Evolutionary conservation across 768 basidiomycete genomes (phyloP).

Genomic region (Lactifluus piperatus): DNA sequence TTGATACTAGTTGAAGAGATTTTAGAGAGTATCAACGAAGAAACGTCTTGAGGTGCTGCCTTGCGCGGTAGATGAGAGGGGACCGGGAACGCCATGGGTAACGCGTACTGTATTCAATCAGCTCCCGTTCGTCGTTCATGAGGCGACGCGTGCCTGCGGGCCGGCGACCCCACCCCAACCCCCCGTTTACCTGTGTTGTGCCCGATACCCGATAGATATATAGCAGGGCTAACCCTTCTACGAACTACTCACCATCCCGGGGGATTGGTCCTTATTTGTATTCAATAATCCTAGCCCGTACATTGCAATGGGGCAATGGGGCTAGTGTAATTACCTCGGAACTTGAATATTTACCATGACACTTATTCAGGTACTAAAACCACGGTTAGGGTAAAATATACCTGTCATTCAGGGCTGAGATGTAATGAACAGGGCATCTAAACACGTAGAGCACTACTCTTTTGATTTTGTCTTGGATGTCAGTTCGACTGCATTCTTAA

Average conservation of each 20-base stretch:
- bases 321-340: neutral
- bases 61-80: slow-evolving; percentile 67
- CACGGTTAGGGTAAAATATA: neutral
- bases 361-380: neutral
- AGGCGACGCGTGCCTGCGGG: neutral
- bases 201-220: too few species aligned
- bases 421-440: slow-evolving; percentile 4
- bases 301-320: neutral
- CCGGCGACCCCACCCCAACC: neutral
- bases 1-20: slow-evolving; percentile 53
- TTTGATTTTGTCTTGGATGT: slow-evolving; percentile 34
- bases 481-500: slow-evolving; percentile 87
- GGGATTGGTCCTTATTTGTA: neutral
- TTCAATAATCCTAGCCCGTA: neutral
- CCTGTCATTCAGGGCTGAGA: neutral
- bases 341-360: neutral
- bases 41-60: slow-evolving; percentile 50
- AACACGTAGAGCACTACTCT: slow-evolving; percentile 10
- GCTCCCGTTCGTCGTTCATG: neutral
- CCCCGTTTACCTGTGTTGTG: too few species aligned
- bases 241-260: neutral
- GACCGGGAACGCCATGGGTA: slow-evolving; percentile 61
- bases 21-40: slow-evolving; percentile 61
- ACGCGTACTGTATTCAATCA: neutral
- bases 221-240: neutral